Evolutionary conservation across 352 stramenopile genomes (phyloP).

Genomic region (Phytophthora pistaciae): DNA sequence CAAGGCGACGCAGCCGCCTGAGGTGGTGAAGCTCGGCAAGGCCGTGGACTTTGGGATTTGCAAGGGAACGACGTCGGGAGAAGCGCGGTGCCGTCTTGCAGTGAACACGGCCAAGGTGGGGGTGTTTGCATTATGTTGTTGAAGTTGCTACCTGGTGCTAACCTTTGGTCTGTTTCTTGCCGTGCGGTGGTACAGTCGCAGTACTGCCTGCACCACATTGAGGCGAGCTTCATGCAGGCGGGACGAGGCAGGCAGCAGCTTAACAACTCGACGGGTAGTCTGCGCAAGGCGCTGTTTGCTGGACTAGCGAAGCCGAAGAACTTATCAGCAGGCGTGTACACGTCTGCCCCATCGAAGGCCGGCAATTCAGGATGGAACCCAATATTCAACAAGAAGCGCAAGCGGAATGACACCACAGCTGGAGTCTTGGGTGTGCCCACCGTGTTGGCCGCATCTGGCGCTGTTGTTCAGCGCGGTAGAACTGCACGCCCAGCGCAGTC

Average conservation of each 20-base stretch:
- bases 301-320: conserved; percentile 69
- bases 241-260: conserved; percentile 79
- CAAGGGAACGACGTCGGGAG: conserved; percentile 68
- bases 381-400: conserved; percentile 59
- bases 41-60: conserved; percentile 84
- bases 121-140: background rate
- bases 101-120: conserved; percentile 78
- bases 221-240: conserved; percentile 74
- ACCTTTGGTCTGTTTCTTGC: background rate
- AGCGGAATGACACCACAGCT: conserved; percentile 41
- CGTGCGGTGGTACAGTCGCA: conserved; percentile 47
- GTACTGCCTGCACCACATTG: conserved; percentile 84
- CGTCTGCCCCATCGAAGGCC: conserved; percentile 32
- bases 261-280: conserved; percentile 72
- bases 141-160: conserved; percentile 4
- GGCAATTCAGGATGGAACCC: conserved; percentile 45
- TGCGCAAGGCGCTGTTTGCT: conserved; percentile 74
- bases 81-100: conserved; percentile 72
- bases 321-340: conserved; percentile 83
- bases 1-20: conserved; percentile 61
- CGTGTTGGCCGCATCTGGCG: conserved; percentile 57
- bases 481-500: conserved; percentile 8
- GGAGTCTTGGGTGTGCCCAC: conserved; percentile 56
- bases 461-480: conserved; percentile 47
- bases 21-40: conserved; percentile 72